These are phyloP conservation scores for Xylaria castorea DNA, from an alignment of 495 filamentous ascomycete genomes.

Conservation along the genomic window DNA sequence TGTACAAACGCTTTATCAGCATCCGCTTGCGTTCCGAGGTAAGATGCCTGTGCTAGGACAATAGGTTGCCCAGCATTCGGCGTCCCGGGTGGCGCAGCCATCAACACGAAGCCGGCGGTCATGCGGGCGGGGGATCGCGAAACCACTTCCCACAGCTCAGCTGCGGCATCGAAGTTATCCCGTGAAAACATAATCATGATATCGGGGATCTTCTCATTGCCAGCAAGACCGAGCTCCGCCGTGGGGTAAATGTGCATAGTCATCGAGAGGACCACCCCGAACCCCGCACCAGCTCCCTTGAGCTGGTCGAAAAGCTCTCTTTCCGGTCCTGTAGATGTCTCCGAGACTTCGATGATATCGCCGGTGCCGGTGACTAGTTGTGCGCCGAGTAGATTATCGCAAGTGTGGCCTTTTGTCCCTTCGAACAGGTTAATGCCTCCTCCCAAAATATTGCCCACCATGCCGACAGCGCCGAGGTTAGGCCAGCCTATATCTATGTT, in stretches of 20 bases:
- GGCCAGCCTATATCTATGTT: neutral
- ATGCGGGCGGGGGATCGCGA: neutral
- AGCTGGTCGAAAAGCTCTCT: conserved; percentile 46
- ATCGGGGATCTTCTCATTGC: conserved; percentile 13
- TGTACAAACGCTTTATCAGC: conserved; percentile 23
- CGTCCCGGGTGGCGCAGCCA: conserved; percentile 19
- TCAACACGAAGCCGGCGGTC: conserved; percentile 21
- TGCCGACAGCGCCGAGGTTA: conserved; percentile 36
- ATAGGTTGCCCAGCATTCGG: conserved; percentile 27
- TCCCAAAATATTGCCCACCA: conserved; percentile 44
- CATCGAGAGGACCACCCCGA: conserved; percentile 58
- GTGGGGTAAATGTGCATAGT: conserved; percentile 59
- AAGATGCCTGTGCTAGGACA: conserved; percentile 23
- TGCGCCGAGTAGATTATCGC: conserved; percentile 45
- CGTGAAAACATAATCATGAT: conserved; percentile 25
- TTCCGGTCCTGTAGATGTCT: conserved; percentile 35
- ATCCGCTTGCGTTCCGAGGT: conserved; percentile 26
- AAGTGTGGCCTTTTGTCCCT: conserved; percentile 45
- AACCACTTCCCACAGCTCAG: conserved; percentile 18
- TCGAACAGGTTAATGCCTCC: conserved; percentile 41
- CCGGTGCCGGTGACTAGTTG: conserved; percentile 45
- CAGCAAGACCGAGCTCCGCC: conserved; percentile 23
- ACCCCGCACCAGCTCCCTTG: conserved; percentile 45
- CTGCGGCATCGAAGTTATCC: conserved; percentile 18
- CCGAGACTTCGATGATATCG: conserved; percentile 29